Conservation (phyloP, 2,329 filamentous ascomycete genomes). For the Chaetomium globosum region DNA sequence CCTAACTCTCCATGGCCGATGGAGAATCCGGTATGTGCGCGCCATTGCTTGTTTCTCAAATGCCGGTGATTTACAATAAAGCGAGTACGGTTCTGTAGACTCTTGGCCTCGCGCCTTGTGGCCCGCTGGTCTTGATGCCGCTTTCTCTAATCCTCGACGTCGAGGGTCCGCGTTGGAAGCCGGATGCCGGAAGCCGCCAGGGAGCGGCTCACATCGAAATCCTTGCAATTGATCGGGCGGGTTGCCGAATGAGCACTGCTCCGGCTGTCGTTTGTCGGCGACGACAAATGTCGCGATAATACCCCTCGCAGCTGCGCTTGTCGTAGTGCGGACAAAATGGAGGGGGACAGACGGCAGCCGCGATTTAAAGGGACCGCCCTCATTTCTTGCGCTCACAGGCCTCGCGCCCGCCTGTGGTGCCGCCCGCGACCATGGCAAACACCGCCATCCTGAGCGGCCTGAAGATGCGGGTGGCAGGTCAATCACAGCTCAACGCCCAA, state of each 20-base stretch:
- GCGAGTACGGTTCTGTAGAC: no score
- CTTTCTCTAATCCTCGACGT: conserved; percentile 9
- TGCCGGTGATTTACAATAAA: no score
- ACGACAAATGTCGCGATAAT: conserved; percentile 5
- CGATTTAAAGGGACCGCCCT: conserved; percentile 25
- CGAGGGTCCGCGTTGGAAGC: not conserved
- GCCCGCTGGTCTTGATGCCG: not conserved
- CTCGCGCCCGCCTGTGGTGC: conserved; percentile 24
- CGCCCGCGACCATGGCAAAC: conserved; percentile 29
- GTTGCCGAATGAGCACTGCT: conserved; percentile 16
- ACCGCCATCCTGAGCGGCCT: conserved; percentile 31
- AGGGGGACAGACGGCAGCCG: conserved; percentile 16
- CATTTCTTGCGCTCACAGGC: conserved; percentile 14
- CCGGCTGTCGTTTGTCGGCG: conserved; percentile 12
- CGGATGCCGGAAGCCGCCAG: conserved; percentile 20
- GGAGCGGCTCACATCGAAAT: conserved; percentile 28
- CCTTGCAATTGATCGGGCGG: not conserved
- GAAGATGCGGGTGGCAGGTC: conserved; percentile 36
- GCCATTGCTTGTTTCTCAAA: conserved; percentile 5
- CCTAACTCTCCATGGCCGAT: conserved; percentile 60
- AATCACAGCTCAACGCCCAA: conserved; percentile 37
- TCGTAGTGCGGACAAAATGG: conserved; percentile 8
- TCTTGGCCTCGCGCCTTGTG: not conserved
- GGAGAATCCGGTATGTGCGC: conserved; percentile 56
- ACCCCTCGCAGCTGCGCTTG: conserved; percentile 9